Percentiles rank a stretch among this genome's conserved stretches.
These are phyloP conservation scores for Trichophaea hybrida DNA, from an alignment of 2,329 filamentous ascomycete genomes.

Conservation along the genomic window DNA sequence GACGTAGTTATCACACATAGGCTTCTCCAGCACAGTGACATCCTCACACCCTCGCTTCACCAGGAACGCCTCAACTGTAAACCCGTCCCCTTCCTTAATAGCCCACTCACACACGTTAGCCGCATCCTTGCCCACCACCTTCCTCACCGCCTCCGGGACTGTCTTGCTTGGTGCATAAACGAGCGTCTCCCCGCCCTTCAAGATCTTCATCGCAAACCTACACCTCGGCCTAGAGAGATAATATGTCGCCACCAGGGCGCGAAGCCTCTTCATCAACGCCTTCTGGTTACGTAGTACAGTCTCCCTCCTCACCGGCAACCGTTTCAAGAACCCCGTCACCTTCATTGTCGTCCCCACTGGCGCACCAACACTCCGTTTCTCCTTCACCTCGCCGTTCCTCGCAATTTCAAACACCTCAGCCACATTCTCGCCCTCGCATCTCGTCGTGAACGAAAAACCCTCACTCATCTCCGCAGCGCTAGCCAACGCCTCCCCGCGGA, in stretches of 20 bases:
- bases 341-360: constrained; percentile 47
- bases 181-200: constrained; percentile 37
- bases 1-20: constrained; percentile 31
- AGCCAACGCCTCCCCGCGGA: constrained; percentile 50
- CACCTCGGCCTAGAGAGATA: constrained; percentile 43
- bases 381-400: constrained; percentile 37
- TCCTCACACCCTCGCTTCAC: constrained; percentile 11
- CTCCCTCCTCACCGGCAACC: constrained; percentile 46
- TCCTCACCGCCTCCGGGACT: constrained; percentile 41
- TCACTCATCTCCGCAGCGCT: constrained; percentile 46
- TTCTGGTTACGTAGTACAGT: constrained; percentile 38
- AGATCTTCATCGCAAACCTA: constrained; percentile 39
- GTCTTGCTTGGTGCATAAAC: constrained; percentile 42
- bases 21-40: constrained; percentile 15
- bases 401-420: constrained; percentile 40
- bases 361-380: constrained; percentile 38
- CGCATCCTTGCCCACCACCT: constrained; percentile 42
- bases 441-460: constrained; percentile 40
- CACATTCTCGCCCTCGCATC: constrained; percentile 42
- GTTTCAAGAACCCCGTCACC: constrained; percentile 42
- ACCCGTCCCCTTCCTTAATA: constrained; percentile 10
- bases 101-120: constrained; percentile 36
- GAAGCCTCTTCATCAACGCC: constrained; percentile 40
- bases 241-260: constrained; percentile 43
- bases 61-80: constrained; percentile 23